Evolutionary conservation across 2,329 filamentous ascomycete genomes (phyloP).

Genomic region (Sarocladiaceae sp.): DNA sequence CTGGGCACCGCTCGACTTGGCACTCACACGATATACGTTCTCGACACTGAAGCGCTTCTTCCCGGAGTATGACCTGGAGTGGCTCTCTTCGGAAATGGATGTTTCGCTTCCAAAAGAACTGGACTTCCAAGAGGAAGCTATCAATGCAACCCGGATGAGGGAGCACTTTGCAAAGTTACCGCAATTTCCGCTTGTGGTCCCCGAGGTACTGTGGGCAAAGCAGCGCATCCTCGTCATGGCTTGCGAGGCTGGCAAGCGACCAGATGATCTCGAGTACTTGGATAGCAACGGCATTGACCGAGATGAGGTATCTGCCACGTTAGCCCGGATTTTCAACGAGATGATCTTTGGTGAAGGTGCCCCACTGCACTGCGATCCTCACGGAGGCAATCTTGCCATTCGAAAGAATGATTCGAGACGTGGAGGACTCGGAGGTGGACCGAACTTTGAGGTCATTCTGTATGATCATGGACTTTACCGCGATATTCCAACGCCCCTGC

Average conservation of each 20-base stretch:
- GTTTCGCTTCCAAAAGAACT: slow-evolving; percentile 85
- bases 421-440: slow-evolving; percentile 40
- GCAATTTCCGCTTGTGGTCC: slow-evolving; percentile 79
- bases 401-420: slow-evolving; percentile 64
- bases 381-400: slow-evolving; percentile 93
- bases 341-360: slow-evolving; percentile 95
- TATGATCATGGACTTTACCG: slow-evolving; percentile 98
- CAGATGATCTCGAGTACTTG: slow-evolving; percentile 84
- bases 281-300: slow-evolving; percentile 85
- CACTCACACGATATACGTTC: slow-evolving; percentile 85
- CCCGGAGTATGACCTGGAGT: slow-evolving; percentile 95
- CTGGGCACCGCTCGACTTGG: slow-evolving; percentile 85
- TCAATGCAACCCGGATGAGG: slow-evolving; percentile 75
- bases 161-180: slow-evolving; percentile 75
- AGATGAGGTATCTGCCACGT: slow-evolving; percentile 88
- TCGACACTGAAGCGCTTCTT: slow-evolving; percentile 87
- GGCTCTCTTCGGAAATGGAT: slow-evolving; percentile 93
- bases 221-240: slow-evolving; percentile 94
- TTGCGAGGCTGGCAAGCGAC: slow-evolving; percentile 77
- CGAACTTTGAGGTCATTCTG: slow-evolving; percentile 92
- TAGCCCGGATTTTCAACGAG: slow-evolving; percentile 94
- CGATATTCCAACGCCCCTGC: slow-evolving; percentile 74
- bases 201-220: slow-evolving; percentile 84
- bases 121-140: slow-evolving; percentile 80
- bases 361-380: slow-evolving; percentile 92